Evolutionary conservation across 305 asterid species (phyloP).

Genomic region (Solanum hybrid): DNA sequence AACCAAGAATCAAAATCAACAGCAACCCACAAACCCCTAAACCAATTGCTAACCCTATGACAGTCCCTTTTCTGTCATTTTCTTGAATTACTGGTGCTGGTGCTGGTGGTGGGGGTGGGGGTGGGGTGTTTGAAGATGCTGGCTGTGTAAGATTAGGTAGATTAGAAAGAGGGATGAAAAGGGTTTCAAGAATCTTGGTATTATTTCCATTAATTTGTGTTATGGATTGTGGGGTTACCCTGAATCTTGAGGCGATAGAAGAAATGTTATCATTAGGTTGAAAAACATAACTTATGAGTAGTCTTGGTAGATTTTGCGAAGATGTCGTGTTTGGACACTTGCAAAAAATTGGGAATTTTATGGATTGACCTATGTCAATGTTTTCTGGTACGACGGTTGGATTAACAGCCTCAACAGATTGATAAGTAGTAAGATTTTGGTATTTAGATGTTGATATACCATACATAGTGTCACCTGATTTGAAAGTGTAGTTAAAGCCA

Average conservation of each 20-base stretch:
- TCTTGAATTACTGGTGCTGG: neutral
- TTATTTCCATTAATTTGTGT: conserved; percentile 35
- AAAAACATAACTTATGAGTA: conserved; percentile 54
- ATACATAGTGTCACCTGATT: conserved; percentile 43
- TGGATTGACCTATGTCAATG: conserved; percentile 24
- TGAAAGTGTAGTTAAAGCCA: conserved; percentile 32
- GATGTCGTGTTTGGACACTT: conserved; percentile 44
- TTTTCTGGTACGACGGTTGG: conserved; percentile 24
- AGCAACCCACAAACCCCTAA: conserved; percentile 43
- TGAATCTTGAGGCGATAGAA: conserved; percentile 42
- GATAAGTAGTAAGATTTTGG: conserved; percentile 60
- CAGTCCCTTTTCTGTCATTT: conserved; percentile 32
- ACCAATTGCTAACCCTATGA: conserved; percentile 49
- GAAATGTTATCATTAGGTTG: conserved; percentile 49
- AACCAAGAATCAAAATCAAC: conserved; percentile 26
- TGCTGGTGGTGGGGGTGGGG: neutral
- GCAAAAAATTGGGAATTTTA: conserved; percentile 66
- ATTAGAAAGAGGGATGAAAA: conserved; percentile 61
- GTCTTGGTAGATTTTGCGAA: conserved; percentile 18
- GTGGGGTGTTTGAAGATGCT: conserved; percentile 2
- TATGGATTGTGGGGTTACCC: conserved; percentile 33
- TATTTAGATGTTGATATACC: conserved; percentile 21
- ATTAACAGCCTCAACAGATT: conserved; percentile 60
- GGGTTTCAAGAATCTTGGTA: conserved; percentile 16
- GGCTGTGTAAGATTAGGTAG: conserved; percentile 58